A percentile compares a stretch with the other conserved stretches of the same genome.
Evolutionary conservation across 1,139 yeast species (phyloP).

Genomic region (Suhomyces yuchorum): DNA sequence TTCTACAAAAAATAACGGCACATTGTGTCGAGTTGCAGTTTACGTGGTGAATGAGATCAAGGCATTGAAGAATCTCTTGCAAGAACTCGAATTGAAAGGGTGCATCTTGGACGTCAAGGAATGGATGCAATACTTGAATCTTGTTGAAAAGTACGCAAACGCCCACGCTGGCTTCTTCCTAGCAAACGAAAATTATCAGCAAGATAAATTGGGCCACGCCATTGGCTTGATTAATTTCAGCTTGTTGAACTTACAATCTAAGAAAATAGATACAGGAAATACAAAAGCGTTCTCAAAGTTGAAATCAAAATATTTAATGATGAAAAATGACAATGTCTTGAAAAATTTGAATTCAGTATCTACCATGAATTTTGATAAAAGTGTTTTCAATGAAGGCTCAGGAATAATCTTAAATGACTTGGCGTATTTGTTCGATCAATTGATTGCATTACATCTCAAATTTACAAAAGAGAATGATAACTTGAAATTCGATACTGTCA

Average conservation of each 20-base stretch:
- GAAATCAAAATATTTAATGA: constrained; percentile 29
- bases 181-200: constrained; percentile 46
- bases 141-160: constrained; percentile 38
- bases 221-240: constrained; percentile 45
- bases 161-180: constrained; percentile 49
- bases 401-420: constrained; percentile 44
- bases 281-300: constrained; percentile 24
- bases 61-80: constrained; percentile 12
- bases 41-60: constrained; percentile 39
- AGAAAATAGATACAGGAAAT: constrained; percentile 22
- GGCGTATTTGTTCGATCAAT: constrained; percentile 40
- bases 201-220: constrained; percentile 44
- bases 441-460: constrained; percentile 40
- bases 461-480: constrained; percentile 48
- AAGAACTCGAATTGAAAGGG: constrained; percentile 4
- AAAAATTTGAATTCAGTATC: constrained; percentile 40
- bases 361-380: constrained; percentile 37
- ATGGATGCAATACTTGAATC: constrained; percentile 39
- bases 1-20: constrained; percentile 39
- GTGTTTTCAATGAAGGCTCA: constrained; percentile 37
- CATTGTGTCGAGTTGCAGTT: constrained; percentile 46
- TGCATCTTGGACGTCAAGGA: constrained; percentile 22
- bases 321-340: constrained; percentile 36
- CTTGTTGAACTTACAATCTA: constrained; percentile 43
- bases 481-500: constrained; percentile 40